phyloP scores from a whole-genome alignment of 306 rosid species.

The Pterocarpus santalinus region DNA sequence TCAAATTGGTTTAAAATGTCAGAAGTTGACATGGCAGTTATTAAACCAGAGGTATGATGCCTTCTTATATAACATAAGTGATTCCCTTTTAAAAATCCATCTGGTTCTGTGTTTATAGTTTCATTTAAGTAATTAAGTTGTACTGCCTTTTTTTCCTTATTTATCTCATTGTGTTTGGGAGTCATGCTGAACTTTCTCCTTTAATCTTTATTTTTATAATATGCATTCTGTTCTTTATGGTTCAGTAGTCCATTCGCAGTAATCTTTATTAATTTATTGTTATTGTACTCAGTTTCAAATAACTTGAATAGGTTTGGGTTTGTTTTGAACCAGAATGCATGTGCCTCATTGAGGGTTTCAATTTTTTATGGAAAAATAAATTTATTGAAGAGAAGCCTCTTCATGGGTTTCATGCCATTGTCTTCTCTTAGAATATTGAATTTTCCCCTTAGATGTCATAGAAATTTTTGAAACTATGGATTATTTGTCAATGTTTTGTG shows the following conservation, averaged over 20 bases:
- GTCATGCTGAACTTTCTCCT: constrained; percentile 12
- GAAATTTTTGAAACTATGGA: constrained; percentile 6
- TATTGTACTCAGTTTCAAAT: neutral
- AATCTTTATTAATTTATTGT: neutral
- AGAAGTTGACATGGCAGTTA: constrained; percentile 77
- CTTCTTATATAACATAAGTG: neutral
- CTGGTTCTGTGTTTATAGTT: constrained; percentile 20
- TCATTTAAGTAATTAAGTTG: neutral
- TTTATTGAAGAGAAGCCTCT: no score
- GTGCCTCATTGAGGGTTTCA: no score
- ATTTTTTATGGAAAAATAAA: no score
- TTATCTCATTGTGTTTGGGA: neutral
- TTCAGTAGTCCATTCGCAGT: constrained; percentile 6
- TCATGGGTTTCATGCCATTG: neutral
- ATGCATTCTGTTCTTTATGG: constrained; percentile 10
- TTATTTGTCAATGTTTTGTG: neutral
- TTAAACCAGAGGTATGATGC: constrained; percentile 81
- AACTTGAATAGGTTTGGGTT: neutral
- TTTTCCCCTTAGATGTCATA: neutral
- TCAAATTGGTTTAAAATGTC: constrained; percentile 68
- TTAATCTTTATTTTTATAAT: neutral
- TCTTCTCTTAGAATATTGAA: neutral
- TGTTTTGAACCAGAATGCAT: neutral
- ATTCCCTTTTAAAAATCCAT: neutral
- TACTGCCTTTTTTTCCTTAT: neutral